Base-by-base conservation (phyloP, 2,329 filamentous ascomycete species). In the Davidsoniella virescens region DNA sequence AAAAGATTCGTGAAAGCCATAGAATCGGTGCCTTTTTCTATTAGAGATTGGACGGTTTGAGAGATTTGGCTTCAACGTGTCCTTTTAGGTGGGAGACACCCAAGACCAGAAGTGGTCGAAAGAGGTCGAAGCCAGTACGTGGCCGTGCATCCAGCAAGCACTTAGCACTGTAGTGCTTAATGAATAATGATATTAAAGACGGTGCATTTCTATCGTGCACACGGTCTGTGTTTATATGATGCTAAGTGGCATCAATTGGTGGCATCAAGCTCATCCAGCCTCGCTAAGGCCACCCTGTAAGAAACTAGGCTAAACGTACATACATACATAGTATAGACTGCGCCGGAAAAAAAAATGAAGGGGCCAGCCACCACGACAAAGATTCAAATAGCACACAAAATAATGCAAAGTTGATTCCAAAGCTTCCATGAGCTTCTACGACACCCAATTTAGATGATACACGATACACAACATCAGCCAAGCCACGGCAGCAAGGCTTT, bases 11-110 rank as follows among this genome's bases (percentile, higher is more conserved):
- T 17, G 39, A 20, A 47, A 36, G 8, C 26, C 47, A 25, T 10
- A 29, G 37, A 44, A 23, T 36, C 18, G 23, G 16, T 18, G 44
- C 26, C 33, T 43, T 50, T 53, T 49, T 53, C 51, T 53, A 53
- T 43, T 42, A 26, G 25, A 25, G 44, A 25, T 29, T 44, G 17
- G 17, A 16, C 9, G 43, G 9, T 26, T 20, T 26, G 25, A 25
- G 45, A 23, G 29, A 33, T 41, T 47, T 16, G 45, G 46, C 42
- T 54, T 54, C 52, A 54, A 54, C 52, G 52, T 54, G 52, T 54
- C 52, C 52, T 54, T 54, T 54, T 41, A 47, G 41, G 41, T 42
- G 52, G 49, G 45, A 33, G 26, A 47, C 49, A 42, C 36, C 38
- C 39, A 42, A 40, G 47, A 16, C 47, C 33, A 42, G 10, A 41